A percentile compares a stretch with the other conserved stretches of the same genome.
Evolutionary conservation across 495 filamentous ascomycete species (phyloP).

Genomic region (Penicillium maclennaniae): DNA sequence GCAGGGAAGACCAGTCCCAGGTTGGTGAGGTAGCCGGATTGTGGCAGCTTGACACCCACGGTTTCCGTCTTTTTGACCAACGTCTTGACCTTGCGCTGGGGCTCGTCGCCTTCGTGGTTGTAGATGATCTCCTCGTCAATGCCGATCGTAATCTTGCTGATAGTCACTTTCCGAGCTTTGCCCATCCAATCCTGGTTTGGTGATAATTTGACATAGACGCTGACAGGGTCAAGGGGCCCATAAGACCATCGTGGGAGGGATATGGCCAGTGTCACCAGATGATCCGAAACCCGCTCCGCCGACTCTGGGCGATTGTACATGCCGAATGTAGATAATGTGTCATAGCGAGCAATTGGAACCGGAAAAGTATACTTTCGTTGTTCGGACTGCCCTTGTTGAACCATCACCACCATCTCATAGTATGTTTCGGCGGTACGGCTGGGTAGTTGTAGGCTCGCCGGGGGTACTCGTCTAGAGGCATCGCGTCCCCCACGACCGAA

Average conservation of each 20-base stretch:
- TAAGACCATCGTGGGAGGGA: slow-evolving; percentile 95
- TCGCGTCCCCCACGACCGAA: slow-evolving; percentile 88
- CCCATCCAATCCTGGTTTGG: slow-evolving; percentile 88
- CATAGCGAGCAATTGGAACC: slow-evolving; percentile 86
- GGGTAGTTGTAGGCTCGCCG: slow-evolving; percentile 85
- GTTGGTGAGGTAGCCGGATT: slow-evolving; percentile 85
- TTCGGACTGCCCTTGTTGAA: slow-evolving; percentile 81
- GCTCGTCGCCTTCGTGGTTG: slow-evolving; percentile 97
- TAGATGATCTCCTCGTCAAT: slow-evolving; percentile 98
- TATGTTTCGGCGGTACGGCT: slow-evolving; percentile 92
- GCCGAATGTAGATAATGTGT: slow-evolving; percentile 95
- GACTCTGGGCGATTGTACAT: slow-evolving; percentile 98
- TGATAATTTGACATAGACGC: slow-evolving; percentile 86
- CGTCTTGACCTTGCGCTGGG: slow-evolving; percentile 82
- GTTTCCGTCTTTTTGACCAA: slow-evolving; percentile 78
- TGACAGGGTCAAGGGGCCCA: slow-evolving; percentile 90
- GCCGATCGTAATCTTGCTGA: slow-evolving; percentile 85
- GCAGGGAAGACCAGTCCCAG: slow-evolving; percentile 87
- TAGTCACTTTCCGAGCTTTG: slow-evolving; percentile 89
- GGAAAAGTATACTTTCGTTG: slow-evolving; percentile 90
- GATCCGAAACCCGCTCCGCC: slow-evolving; percentile 79
- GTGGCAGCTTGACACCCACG: slow-evolving; percentile 78
- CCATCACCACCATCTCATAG: slow-evolving; percentile 93
- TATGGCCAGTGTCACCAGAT: slow-evolving; percentile 86
- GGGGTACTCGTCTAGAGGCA: slow-evolving; percentile 80